phyloP scores from a whole-genome alignment of 352 stramenopile genomes.

The Phytopythium aichiense region DNA sequence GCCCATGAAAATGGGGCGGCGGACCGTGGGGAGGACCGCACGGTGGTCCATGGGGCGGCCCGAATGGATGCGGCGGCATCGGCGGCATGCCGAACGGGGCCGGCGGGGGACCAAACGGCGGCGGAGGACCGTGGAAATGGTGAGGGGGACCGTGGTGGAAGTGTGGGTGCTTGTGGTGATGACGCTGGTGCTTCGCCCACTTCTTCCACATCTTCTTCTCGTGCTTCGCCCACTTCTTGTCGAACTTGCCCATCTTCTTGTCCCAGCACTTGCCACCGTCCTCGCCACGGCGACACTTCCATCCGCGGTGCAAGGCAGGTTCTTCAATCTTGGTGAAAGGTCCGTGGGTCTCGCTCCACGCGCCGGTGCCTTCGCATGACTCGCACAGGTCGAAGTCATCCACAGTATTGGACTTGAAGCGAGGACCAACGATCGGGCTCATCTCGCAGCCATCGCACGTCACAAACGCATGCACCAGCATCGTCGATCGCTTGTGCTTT shows the following conservation, averaged over 20 bases:
- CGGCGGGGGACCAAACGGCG: constrained; percentile 1
- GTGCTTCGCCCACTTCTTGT: constrained; percentile 23
- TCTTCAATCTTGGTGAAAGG: constrained; percentile 52
- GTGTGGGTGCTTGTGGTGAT: constrained; percentile 3
- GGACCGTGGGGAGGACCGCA: not conserved
- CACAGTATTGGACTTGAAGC: constrained; percentile 60
- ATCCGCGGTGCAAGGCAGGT: constrained; percentile 19
- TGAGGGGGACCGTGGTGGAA: constrained; percentile 1
- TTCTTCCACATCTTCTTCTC: constrained; percentile 20
- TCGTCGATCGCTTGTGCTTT: constrained; percentile 24
- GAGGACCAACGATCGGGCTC: constrained; percentile 50
- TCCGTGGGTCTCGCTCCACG: constrained; percentile 43
- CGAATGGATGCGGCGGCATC: not conserved
- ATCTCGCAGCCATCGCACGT: constrained; percentile 59
- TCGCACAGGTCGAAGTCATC: constrained; percentile 74
- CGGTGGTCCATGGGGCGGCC: not conserved
- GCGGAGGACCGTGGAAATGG: not conserved
- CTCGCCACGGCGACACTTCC: constrained; percentile 26
- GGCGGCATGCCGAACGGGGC: not conserved
- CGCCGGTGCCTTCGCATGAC: constrained; percentile 37
- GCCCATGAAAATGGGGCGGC: not conserved
- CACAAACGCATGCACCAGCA: constrained; percentile 44
- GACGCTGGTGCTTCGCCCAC: constrained; percentile 4
- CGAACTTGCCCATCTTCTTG: constrained; percentile 14
- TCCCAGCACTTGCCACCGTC: constrained; percentile 11